phyloP scores from a whole-genome alignment of 805 yeast genomes.

The Starmerella davenportii region DNA sequence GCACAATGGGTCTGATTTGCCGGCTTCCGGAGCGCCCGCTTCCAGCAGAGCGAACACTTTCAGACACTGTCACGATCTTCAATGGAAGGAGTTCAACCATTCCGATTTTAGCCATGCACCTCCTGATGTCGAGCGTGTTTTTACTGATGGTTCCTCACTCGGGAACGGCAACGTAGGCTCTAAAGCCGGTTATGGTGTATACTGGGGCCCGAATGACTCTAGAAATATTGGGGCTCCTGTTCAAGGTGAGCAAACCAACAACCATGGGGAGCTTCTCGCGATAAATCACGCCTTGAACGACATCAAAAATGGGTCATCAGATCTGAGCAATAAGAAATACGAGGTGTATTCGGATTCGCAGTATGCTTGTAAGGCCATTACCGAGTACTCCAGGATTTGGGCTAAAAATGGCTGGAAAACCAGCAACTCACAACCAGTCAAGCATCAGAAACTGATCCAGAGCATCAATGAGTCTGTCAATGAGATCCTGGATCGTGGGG shows the following conservation, averaged over 20 bases:
- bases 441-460: not conserved
- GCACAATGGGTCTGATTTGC: no score
- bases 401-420: constrained; percentile 1
- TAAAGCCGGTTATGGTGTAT: not conserved
- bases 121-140: not conserved
- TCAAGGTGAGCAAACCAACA: constrained; percentile 1
- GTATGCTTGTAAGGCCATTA: constrained; percentile 1
- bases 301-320: not conserved
- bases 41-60: not conserved
- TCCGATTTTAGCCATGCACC: not conserved
- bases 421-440: not conserved
- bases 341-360: not conserved
- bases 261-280: not conserved
- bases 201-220: not conserved
- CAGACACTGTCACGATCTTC: not conserved
- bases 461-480: not conserved
- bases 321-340: not conserved
- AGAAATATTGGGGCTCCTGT: not conserved
- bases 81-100: not conserved
- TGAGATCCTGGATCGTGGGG: not conserved
- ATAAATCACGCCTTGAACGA: not conserved
- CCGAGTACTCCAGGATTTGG: not conserved
- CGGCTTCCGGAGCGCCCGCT: not conserved
- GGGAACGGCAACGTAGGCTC: not conserved
- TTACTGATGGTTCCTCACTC: not conserved